phyloP scores from a whole-genome alignment of 352 stramenopile genomes.

The Pythium utonaiense region DNA sequence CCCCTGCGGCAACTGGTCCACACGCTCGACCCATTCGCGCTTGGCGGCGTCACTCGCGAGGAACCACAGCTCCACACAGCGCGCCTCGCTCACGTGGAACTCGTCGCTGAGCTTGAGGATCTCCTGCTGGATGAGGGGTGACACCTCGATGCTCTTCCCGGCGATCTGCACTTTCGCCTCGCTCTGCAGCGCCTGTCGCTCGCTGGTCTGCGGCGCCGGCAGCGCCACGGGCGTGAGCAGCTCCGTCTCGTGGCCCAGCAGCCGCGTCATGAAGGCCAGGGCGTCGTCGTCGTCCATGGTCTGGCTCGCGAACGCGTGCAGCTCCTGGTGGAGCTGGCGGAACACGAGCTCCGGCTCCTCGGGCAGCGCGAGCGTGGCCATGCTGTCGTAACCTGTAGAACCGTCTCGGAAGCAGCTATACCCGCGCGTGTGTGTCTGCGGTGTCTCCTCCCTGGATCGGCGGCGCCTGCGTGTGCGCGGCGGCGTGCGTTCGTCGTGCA shows the following conservation, averaged over 20 bases:
- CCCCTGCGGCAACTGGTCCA: conserved; percentile 50
- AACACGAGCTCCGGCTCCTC: conserved; percentile 63
- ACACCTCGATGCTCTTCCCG: conserved; percentile 70
- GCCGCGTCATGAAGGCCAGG: conserved; percentile 50
- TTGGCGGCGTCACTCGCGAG: conserved; percentile 65
- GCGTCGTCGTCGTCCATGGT: conserved; percentile 62
- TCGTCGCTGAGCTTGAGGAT: conserved; percentile 80
- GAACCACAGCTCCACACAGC: conserved; percentile 75
- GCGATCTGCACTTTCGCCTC: conserved; percentile 53
- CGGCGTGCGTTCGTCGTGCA: not conserved
- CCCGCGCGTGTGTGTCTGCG: too few species aligned
- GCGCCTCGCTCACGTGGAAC: conserved; percentile 56
- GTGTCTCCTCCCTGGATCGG: not conserved
- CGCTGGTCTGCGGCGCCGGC: conserved; percentile 30
- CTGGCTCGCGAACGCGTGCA: conserved; percentile 58
- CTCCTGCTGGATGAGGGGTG: conserved; percentile 74
- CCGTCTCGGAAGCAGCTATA: not conserved
- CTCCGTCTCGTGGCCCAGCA: conserved; percentile 38
- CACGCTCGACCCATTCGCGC: conserved; percentile 66
- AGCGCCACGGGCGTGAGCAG: conserved; percentile 44
- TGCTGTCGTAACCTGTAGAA: not conserved
- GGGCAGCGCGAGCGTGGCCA: conserved; percentile 30
- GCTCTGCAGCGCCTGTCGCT: conserved; percentile 59
- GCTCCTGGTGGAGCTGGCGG: conserved; percentile 69
- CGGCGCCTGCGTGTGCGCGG: not conserved